Evolutionary conservation across 768 basidiomycete species (phyloP).

Genomic region (Termitomyces titanicus): DNA sequence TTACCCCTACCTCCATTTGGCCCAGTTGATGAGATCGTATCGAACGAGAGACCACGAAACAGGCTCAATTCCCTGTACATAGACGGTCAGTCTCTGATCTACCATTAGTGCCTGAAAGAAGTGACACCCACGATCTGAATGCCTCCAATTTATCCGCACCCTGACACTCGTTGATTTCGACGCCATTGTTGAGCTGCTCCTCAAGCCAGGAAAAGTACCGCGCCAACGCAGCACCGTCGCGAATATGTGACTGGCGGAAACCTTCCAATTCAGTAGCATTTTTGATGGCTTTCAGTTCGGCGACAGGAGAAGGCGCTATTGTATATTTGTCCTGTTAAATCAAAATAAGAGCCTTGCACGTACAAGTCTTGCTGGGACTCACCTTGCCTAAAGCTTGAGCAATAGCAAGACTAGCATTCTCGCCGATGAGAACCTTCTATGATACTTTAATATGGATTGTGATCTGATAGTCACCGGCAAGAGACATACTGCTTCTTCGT

Average conservation of each 20-base stretch:
- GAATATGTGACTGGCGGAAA: constrained; percentile 83
- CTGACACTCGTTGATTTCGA: constrained; percentile 69
- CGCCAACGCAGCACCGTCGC: constrained; percentile 85
- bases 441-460: neutral
- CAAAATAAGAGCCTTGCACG: neutral
- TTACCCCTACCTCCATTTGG: constrained; percentile 80
- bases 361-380: constrained; percentile 6
- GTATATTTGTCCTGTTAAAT: constrained; percentile 50
- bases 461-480: neutral
- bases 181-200: constrained; percentile 64
- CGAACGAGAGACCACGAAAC: constrained; percentile 88
- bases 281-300: constrained; percentile 79
- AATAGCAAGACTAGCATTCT: constrained; percentile 78
- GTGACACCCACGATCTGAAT: constrained; percentile 66
- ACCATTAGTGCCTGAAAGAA: neutral
- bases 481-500: constrained; percentile 28
- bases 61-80: constrained; percentile 62
- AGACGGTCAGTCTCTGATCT: neutral
- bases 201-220: constrained; percentile 96
- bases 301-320: constrained; percentile 67
- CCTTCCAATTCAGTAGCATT: constrained; percentile 82
- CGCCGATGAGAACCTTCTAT: constrained; percentile 75
- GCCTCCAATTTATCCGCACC: constrained; percentile 77
- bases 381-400: constrained; percentile 77
- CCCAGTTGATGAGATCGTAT: constrained; percentile 90